A percentile compares a stretch with the other conserved stretches of the same genome.
phyloP scores from a whole-genome alignment of 805 yeast species.

The Metschnikowia picachoensis region DNA sequence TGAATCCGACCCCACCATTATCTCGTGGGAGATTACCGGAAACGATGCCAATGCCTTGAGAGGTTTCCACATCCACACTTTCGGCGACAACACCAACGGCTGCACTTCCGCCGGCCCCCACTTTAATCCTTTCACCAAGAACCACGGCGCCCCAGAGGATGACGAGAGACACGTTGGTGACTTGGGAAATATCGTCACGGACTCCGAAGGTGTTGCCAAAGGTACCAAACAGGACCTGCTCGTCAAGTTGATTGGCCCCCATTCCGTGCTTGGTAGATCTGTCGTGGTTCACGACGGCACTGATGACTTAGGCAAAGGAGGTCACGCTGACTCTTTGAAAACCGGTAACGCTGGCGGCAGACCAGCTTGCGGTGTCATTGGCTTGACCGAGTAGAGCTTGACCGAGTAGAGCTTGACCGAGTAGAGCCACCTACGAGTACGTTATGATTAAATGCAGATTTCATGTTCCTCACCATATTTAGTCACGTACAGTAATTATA shows the following conservation, averaged over 20 bases:
- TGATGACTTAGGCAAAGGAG: conserved; percentile 95
- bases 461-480: neutral
- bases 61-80: conserved; percentile 98
- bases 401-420: conserved; percentile 45
- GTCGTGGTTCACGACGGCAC: conserved; percentile 90
- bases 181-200: conserved; percentile 90
- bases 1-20: conserved; percentile 78
- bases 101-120: conserved; percentile 99
- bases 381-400: conserved; percentile 49
- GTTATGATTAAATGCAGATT: conserved; percentile 7
- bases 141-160: conserved; percentile 90
- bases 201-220: conserved; percentile 84
- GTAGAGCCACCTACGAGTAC: conserved; percentile 15
- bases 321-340: conserved; percentile 82
- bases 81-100: conserved; percentile 99
- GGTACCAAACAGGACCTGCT: conserved; percentile 77
- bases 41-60: conserved; percentile 82
- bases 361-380: conserved; percentile 98
- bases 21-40: conserved; percentile 86
- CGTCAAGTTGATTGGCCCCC: conserved; percentile 78
- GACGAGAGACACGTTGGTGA: conserved; percentile 89
- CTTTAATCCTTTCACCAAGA: conserved; percentile 84
- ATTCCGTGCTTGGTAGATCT: conserved; percentile 91
- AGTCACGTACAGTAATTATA: neutral
- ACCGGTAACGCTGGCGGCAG: conserved; percentile 98